These are phyloP conservation scores for Aureobasidium uvarum DNA, from an alignment of 2,329 filamentous ascomycete species.

Conservation along the genomic window DNA sequence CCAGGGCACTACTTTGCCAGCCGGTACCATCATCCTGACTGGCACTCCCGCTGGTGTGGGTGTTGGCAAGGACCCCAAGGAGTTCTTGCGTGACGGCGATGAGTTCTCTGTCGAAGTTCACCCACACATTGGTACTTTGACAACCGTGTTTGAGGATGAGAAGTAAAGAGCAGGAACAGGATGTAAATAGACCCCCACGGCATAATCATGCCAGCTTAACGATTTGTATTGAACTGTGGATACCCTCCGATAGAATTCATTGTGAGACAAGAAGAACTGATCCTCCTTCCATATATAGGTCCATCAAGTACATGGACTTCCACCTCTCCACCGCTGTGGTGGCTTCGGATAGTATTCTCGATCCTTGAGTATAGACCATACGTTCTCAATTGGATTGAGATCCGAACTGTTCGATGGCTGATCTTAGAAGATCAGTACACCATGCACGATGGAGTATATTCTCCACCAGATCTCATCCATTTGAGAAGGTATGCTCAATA, in stretches of 20 bases:
- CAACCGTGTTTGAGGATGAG: conserved; percentile 45
- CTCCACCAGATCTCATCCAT: no score
- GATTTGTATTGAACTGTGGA: neutral
- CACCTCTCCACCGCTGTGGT: no score
- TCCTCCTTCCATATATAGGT: neutral
- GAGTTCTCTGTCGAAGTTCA: conserved; percentile 51
- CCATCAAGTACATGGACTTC: neutral
- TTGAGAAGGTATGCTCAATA: no score
- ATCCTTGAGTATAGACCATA: no score
- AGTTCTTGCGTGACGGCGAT: conserved; percentile 48
- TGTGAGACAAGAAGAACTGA: neutral
- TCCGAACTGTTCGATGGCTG: no score
- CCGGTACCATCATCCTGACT: conserved; percentile 47
- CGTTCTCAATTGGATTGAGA: no score
- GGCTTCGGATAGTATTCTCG: no score
- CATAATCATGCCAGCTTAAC: neutral
- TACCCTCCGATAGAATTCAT: neutral
- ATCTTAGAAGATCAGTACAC: no score
- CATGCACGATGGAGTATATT: no score
- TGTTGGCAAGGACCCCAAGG: conserved; percentile 43
- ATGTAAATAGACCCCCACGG: neutral
- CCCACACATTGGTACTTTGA: conserved; percentile 51
- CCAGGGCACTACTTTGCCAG: conserved; percentile 45
- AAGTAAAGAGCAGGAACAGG: conserved; percentile 9
- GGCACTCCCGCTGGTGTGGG: conserved; percentile 48